Conservation (phyloP, 2,329 filamentous ascomycete genomes). For the Penicillium paneum region DNA sequence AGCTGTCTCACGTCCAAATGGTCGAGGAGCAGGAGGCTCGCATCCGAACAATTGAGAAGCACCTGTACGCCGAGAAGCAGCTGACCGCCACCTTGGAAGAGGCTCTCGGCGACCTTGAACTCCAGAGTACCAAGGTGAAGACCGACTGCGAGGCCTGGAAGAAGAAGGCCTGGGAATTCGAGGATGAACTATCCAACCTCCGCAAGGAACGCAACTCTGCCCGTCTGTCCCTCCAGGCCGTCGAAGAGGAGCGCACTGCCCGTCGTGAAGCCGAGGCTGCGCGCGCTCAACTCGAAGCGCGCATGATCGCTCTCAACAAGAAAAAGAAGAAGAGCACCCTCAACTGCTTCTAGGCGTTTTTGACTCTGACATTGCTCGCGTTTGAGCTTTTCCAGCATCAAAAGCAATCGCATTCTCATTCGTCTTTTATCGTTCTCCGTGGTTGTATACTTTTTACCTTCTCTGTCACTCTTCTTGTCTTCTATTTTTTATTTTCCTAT, state of each 20-base stretch:
- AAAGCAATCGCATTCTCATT: constrained; percentile 18
- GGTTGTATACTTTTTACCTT: constrained; percentile 18
- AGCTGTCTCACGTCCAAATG: constrained; percentile 72
- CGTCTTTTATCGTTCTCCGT: constrained; percentile 13
- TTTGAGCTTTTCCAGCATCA: constrained; percentile 7
- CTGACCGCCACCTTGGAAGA: constrained; percentile 93
- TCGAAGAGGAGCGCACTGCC: constrained; percentile 95
- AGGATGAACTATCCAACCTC: constrained; percentile 57
- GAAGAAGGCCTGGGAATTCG: constrained; percentile 75
- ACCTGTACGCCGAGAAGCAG: constrained; percentile 92
- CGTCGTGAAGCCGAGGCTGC: constrained; percentile 86
- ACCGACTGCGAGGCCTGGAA: constrained; percentile 86
- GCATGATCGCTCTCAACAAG: constrained; percentile 87
- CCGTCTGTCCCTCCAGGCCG: constrained; percentile 72
- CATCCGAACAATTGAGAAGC: constrained; percentile 94
- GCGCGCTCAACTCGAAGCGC: constrained; percentile 82
- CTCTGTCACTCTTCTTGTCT: constrained; percentile 14
- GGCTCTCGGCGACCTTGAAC: constrained; percentile 88
- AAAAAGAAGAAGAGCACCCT: constrained; percentile 93
- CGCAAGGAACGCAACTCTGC: constrained; percentile 59
- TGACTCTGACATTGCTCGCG: neutral
- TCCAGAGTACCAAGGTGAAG: constrained; percentile 87
- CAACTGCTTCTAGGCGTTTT: constrained; percentile 82
- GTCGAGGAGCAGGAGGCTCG: constrained; percentile 94
- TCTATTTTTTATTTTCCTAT: neutral